These are phyloP conservation scores for Smittium mucronatum DNA, from an alignment of 371 early-diverging fungal genomes.

Conservation along the genomic window DNA sequence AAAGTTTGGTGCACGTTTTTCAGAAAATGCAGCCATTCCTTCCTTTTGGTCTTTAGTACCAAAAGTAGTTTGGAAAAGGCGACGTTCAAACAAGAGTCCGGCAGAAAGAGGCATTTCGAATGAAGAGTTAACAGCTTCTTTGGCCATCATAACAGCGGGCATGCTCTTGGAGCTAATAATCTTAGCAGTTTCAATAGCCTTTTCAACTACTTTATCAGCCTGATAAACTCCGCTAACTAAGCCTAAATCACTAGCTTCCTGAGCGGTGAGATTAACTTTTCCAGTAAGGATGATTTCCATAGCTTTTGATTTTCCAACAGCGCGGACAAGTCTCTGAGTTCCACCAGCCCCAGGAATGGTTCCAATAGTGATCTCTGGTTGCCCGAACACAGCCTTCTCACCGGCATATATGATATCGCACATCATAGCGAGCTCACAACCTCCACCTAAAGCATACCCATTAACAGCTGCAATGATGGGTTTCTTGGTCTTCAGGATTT, in stretches of 20 bases:
- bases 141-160: conserved; percentile 85
- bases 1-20: conserved; percentile 86
- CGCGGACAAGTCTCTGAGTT: conserved; percentile 81
- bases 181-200: conserved; percentile 77
- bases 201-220: conserved; percentile 71
- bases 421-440: conserved; percentile 98
- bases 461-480: conserved; percentile 96
- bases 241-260: conserved; percentile 74
- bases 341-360: conserved; percentile 84
- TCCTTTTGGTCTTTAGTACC: conserved; percentile 91
- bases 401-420: conserved; percentile 98
- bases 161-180: conserved; percentile 74
- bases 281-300: conserved; percentile 95
- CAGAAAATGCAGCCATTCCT: conserved; percentile 93
- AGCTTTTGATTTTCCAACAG: conserved; percentile 95
- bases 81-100: conserved; percentile 86
- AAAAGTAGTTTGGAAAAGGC: conserved; percentile 88
- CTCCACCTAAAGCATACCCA: conserved; percentile 96
- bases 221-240: conserved; percentile 87
- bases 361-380: conserved; percentile 97
- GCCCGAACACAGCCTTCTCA: conserved; percentile 91
- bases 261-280: conserved; percentile 63
- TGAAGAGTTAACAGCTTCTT: conserved; percentile 90
- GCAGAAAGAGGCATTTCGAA: conserved; percentile 74
- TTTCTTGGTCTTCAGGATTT: conserved; percentile 79